Evolutionary conservation across 345 rosid genomes (phyloP), one percentile per base, ranked within the genome.

Genomic region (Draba incana): DNA sequence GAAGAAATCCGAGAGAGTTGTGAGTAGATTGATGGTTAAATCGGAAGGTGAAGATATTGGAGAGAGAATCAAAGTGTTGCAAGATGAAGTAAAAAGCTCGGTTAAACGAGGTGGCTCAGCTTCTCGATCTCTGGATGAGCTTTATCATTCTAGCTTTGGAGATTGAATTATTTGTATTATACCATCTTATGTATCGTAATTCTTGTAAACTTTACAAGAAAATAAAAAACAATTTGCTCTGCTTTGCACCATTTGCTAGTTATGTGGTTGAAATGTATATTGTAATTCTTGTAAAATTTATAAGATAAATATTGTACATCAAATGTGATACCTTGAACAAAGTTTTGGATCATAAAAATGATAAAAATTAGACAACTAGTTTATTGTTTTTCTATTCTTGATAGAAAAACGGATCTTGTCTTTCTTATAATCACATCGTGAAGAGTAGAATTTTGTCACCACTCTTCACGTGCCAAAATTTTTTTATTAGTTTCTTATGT

Each of bases 21-120:
- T 20, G 20, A 20, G 20, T 0, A 20, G 20, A 20, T 20, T 89
- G 30, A 86, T 85, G 98, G 88, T 60, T 71, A 74, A 79, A 82
- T 9, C 75, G 39, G 77, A 78, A 69, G 70, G 89, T 65, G 15
- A 86, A 58, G 11, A 33, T 24, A 66, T 74, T 15, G 31, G 56
- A 14, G 62, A 13, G 23, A 74, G 77, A 14, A 61, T 66, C 25
- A 24, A 51, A 4, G 43, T 6, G 2, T 44, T 74, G 61, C 30
- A 13, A 25, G 72, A 66, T 35, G 62, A 66, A 59, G 68, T 74
- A n/a, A 57, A 55, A 59, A 50, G 62, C 24, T 74, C 72, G 3
- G 71, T 66, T 51, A 31, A 74, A 66, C 35, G 9, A 42, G 77
- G 77, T 33, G 72, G 72, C 4, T 74, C 72, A 3, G 25, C 77